Evolutionary conservation across 83 land plant genomes (phyloP).

Genomic region (Diphasiastrum complanatum): DNA sequence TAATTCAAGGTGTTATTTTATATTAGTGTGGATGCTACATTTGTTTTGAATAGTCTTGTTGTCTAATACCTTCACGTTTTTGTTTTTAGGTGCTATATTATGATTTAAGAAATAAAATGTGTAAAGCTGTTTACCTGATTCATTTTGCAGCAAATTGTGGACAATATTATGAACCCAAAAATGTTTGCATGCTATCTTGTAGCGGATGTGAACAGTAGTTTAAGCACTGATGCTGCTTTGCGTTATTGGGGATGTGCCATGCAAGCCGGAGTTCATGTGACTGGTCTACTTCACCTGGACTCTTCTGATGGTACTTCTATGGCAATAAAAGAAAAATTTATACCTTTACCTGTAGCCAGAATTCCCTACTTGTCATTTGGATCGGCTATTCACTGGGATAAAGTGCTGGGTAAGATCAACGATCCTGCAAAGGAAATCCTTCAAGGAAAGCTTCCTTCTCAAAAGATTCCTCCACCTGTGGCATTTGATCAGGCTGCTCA

Average conservation of each 20-base stretch:
- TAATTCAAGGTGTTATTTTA: too few relatives aligned
- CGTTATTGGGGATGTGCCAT: constrained; percentile 96
- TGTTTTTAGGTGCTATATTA: too few relatives aligned
- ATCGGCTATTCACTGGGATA: constrained; percentile 51
- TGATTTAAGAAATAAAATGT: too few relatives aligned
- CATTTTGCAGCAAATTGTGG: constrained; percentile 55
- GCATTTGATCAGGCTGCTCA: constrained; percentile 43
- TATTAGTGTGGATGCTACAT: too few relatives aligned
- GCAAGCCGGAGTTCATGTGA: constrained; percentile 77
- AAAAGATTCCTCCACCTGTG: constrained; percentile 33
- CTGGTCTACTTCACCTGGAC: constrained; percentile 50
- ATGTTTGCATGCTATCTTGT: constrained; percentile 68
- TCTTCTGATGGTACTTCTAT: constrained; percentile 10
- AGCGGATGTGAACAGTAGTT: constrained; percentile 43
- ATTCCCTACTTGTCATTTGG: constrained; percentile 45
- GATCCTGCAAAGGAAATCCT: constrained; percentile 42
- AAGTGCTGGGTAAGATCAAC: constrained; percentile 24
- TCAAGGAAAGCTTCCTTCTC: constrained; percentile 6
- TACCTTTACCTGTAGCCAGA: constrained; percentile 50
- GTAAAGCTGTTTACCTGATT: too few relatives aligned
- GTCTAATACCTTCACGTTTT: too few relatives aligned
- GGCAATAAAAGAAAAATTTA: constrained; percentile 31
- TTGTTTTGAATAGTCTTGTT: too few relatives aligned
- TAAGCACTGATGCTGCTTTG: constrained; percentile 51
- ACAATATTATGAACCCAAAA: constrained; percentile 45